Base-by-base conservation (phyloP, 108 stramenopile genomes). In the Nannochloropsis granulata region DNA sequence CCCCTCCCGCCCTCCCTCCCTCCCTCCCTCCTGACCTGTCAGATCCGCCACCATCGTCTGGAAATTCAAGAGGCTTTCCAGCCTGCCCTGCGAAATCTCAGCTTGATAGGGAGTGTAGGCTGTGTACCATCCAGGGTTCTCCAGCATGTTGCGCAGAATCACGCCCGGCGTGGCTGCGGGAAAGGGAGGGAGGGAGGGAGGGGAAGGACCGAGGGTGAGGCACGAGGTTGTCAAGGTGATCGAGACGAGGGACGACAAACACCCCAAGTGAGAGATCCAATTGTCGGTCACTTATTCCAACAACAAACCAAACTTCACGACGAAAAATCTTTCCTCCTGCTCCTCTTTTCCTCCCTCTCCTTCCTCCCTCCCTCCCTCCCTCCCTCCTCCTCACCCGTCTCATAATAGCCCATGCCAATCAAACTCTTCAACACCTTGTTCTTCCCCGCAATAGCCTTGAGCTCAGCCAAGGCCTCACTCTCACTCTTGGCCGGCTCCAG, bases 81-180 rank as follows among this genome's bases (percentile, higher is more conserved):
- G 91, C 42, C 99, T 95, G 23, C 99, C 99, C 92, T 99, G 99
- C 0, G 96, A 94, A 85, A 99, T 99, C 89, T 99, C 99, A 0
- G 99, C 97, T 90, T 99, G 99, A 89, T 99, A 99, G 24, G 99
- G 99, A 16, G 97, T 99, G 92, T 98, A 98, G 34, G 96, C 93
- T 12, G 98, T 98, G 92, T 98, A 91, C 98, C 98, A 99, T 0
- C 97, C 98, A 1, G 99, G 97, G 91, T 99, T 99, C 91, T 99
- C 99, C 78, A 98, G 91, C 90, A 99, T 93, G 92, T 99, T 99
- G 34, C 99, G 93, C 24, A 97, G 89, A 87, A 98, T 97, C 8
- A 98, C 97, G 78, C 89, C 86, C 8, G 99, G 99, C 13, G 94
- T 94, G 26, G 93, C 56, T 71, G 56, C 21, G n/a, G 56, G 56